Base-by-base conservation (phyloP, 2,329 filamentous ascomycete species). In the Neurospora sp. region DNA sequence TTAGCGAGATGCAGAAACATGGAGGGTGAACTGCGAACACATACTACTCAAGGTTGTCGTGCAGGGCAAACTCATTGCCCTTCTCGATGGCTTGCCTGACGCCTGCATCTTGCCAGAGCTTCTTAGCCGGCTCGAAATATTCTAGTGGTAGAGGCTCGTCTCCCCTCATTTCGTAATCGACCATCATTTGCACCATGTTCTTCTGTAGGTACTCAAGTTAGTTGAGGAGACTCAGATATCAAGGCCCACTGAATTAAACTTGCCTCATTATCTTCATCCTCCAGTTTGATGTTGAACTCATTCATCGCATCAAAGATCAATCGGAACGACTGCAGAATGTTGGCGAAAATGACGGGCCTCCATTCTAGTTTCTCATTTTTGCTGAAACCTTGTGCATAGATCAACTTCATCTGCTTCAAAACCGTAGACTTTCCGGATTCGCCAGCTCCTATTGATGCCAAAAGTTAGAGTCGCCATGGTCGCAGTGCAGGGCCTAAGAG, bases 321-420 rank as follows among this genome's bases (percentile, higher is more conserved):
- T 79, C 94, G 93, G 83, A 97, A 96, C 2, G 95, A 95, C 76
- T 97, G 92, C 68, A 97, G 85, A 74, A 98, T 87, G 80, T 99
- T 99, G 81, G 91, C 94, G 82, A 97, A 98, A 75, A 98, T 94
- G 77, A 97, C 94, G 17, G 93, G 92, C 76, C 96, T 93, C 87
- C 93, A 97, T 84, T 97, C 93, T 74, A 96, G 89, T 80, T 93
- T 92, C 80, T 98, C 96, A 73, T 88, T 89, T 77, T 92, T 91
- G 77, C 89, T 93, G 83, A 98, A 98, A 68, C 96, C 95, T 80
- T 93, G 90, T 15, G 93, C 90, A 80, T 98, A 96, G 76, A 99
- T 97, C 81, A 99, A 90, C 80, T 95, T 95, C 96, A 99, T 98
- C 85, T 98, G 95, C 84, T 98, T 98, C 74, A 98, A 88, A 71